A percentile compares a stretch with the other conserved stretches of the same genome.
Conservation (phyloP, 805 yeast genomes). For the Candida stauntonica region DNA sequence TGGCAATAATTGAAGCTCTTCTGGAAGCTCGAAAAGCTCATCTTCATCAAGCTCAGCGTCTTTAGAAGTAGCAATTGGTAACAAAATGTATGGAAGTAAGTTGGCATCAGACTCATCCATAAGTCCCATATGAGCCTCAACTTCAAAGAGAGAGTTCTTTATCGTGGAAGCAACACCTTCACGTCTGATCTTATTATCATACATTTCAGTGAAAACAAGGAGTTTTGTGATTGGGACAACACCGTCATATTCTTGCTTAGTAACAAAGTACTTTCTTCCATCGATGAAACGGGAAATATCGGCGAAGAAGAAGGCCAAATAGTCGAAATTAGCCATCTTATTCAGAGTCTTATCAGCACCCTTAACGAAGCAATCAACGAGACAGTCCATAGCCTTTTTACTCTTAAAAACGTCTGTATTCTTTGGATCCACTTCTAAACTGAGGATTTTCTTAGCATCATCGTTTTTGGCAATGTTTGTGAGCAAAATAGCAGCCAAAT, state of each 20-base stretch:
- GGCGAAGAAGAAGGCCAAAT: constrained; percentile 82
- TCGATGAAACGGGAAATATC: constrained; percentile 73
- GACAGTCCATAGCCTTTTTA: constrained; percentile 60
- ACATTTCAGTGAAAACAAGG: constrained; percentile 76
- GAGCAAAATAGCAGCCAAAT: constrained; percentile 75
- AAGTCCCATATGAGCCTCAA: constrained; percentile 57
- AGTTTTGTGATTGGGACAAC: constrained; percentile 80
- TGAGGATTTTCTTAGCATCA: constrained; percentile 49
- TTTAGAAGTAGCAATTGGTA: constrained; percentile 77
- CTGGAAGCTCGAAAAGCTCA: constrained; percentile 84
- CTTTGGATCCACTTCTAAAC: constrained; percentile 30
- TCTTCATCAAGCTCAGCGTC: constrained; percentile 71
- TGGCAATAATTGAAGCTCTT: constrained; percentile 75
- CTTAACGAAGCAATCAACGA: constrained; percentile 85
- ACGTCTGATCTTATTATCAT: constrained; percentile 73
- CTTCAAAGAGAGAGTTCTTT: constrained; percentile 82
- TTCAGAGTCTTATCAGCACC: constrained; percentile 73
- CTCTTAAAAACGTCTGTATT: constrained; percentile 54
- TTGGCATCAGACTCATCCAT: constrained; percentile 61
- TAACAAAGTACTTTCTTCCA: constrained; percentile 76
- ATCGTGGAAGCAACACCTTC: constrained; percentile 92
- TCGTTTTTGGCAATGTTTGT: constrained; percentile 84
- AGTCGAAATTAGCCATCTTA: constrained; percentile 72
- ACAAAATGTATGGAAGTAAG: constrained; percentile 71
- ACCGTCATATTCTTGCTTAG: constrained; percentile 65